phyloP scores from a whole-genome alignment of 75 land plant species.

The Selaginella moellendorffii region DNA sequence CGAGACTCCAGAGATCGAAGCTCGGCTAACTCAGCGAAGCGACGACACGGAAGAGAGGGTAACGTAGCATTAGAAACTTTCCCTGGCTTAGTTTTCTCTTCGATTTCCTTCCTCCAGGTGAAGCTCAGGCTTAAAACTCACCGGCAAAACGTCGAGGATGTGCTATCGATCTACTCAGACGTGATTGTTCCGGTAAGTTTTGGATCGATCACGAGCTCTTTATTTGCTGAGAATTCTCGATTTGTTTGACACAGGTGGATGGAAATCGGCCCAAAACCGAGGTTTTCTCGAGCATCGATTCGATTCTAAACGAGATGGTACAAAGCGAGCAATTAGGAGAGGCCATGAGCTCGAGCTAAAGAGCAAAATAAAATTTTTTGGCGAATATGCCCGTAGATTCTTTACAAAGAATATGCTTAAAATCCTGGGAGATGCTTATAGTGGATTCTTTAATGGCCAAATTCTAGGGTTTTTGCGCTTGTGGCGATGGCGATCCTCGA shows the following conservation, averaged over 20 bases:
- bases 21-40: slow-evolving; percentile 7
- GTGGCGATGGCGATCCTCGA: background rate
- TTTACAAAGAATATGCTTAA: too few relatives aligned
- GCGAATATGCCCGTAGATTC: too few relatives aligned
- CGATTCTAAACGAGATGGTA: background rate
- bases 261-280: background rate
- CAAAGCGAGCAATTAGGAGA: background rate
- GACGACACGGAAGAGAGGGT: background rate
- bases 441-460: too few relatives aligned
- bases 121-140: background rate
- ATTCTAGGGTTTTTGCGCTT: too few relatives aligned
- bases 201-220: background rate
- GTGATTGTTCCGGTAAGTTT: background rate
- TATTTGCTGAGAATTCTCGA: background rate
- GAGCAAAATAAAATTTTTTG: too few relatives aligned
- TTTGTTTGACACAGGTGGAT: background rate
- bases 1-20: background rate
- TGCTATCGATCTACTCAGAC: background rate
- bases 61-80: too few relatives aligned
- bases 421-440: too few relatives aligned
- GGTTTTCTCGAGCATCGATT: background rate
- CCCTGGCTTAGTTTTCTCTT: background rate
- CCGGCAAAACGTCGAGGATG: background rate
- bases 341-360: too few relatives aligned
- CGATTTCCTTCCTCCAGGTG: background rate